These are phyloP conservation scores for Dryas alaskensis DNA, from an alignment of 306 rosid species.

Conservation along the genomic window DNA sequence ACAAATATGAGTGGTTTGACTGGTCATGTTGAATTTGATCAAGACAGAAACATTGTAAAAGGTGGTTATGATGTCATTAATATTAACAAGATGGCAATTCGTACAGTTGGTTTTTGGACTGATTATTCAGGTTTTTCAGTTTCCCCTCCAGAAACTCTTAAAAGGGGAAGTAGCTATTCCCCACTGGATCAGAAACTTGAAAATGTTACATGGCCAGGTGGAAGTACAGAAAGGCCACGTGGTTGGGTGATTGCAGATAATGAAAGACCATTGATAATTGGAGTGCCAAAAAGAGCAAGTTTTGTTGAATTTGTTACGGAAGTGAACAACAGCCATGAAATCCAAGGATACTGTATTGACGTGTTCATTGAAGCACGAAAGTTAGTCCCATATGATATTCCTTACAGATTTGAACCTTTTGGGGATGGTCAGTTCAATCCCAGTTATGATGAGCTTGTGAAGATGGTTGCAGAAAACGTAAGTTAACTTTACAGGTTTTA, in stretches of 20 bases:
- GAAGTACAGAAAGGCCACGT: slow-evolving; percentile 65
- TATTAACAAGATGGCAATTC: slow-evolving; percentile 45
- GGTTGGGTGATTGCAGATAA: slow-evolving; percentile 86
- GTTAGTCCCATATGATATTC: slow-evolving; percentile 73
- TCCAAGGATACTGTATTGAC: slow-evolving; percentile 77
- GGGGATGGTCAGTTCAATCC: slow-evolving; percentile 83
- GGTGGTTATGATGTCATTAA: slow-evolving; percentile 79
- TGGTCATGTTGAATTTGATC: slow-evolving; percentile 58
- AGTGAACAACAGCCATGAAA: slow-evolving; percentile 33
- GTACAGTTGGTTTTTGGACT: slow-evolving; percentile 75
- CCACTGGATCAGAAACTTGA: slow-evolving; percentile 57
- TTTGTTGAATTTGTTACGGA: slow-evolving; percentile 80
- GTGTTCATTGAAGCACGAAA: slow-evolving; percentile 62
- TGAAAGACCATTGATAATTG: slow-evolving; percentile 74
- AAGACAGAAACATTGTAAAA: slow-evolving; percentile 47
- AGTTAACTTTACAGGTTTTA: slow-evolving; percentile 30
- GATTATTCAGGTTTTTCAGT: slow-evolving; percentile 64
- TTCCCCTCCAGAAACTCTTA: slow-evolving; percentile 52
- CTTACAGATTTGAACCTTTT: slow-evolving; percentile 58
- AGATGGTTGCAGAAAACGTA: slow-evolving; percentile 60
- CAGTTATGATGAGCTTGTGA: slow-evolving; percentile 58
- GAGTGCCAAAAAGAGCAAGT: slow-evolving; percentile 85
- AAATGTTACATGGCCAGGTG: slow-evolving; percentile 87
- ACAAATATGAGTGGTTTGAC: slow-evolving; percentile 73
- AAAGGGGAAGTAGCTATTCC: slow-evolving; percentile 22